Conservation (phyloP, 2,329 filamentous ascomycete species). For the Colletotrichum agaves region DNA sequence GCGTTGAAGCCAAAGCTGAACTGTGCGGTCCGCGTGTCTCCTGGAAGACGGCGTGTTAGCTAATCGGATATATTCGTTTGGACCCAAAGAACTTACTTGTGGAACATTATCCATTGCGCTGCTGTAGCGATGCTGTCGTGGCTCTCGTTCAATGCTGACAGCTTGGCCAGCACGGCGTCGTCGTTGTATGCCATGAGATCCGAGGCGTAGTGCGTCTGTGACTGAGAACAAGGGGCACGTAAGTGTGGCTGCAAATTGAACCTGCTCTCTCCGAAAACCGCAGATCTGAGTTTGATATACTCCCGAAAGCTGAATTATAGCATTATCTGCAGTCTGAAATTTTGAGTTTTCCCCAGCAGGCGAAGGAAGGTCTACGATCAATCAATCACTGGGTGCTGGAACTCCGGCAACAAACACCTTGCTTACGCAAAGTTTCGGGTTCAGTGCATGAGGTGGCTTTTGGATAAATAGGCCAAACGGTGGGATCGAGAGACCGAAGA, state of each 20-base stretch:
- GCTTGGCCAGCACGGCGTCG: constrained; percentile 93
- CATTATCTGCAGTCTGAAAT: constrained; percentile 8
- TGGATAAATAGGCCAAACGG: constrained; percentile 1
- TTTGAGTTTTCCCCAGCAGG: constrained; percentile 2
- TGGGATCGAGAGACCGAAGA: constrained; percentile 6
- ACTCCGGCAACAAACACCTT: constrained; percentile 33
- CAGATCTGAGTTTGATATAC: not conserved
- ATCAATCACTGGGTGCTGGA: constrained; percentile 26
- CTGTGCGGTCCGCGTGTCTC: constrained; percentile 91
- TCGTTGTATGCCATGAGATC: constrained; percentile 89
- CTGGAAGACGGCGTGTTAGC: constrained; percentile 56
- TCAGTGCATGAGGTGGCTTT: constrained; percentile 24
- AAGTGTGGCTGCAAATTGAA: constrained; percentile 7
- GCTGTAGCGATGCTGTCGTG: constrained; percentile 97
- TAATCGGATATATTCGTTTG: constrained; percentile 10
- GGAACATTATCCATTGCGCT: constrained; percentile 99
- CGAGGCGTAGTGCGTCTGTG: not conserved
- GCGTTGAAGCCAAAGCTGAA: constrained; percentile 89
- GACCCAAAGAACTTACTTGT: constrained; percentile 56
- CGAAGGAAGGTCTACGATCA: constrained; percentile 29
- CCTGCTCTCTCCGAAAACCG: not conserved
- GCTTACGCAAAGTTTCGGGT: constrained; percentile 25
- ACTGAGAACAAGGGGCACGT: not conserved
- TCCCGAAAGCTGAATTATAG: constrained; percentile 8
- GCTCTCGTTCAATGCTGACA: constrained; percentile 94